Conservation (phyloP, 2,329 filamentous ascomycete species). For the Talaromyces sp. region DNA sequence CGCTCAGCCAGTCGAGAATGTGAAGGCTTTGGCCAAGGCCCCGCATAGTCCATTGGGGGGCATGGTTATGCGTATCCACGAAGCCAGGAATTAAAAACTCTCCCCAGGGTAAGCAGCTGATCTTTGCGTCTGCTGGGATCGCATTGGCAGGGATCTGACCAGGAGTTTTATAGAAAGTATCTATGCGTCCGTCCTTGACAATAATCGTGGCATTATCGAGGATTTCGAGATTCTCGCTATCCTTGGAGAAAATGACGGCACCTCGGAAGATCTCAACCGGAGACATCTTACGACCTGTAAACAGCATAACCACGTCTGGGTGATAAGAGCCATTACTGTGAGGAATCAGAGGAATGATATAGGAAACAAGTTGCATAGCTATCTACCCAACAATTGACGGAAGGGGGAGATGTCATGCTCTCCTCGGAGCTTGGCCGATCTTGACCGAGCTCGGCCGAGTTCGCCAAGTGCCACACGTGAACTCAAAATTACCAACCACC, state of each 20-base stretch:
- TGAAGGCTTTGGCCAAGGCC: no score
- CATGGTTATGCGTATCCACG: no score
- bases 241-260: not conserved
- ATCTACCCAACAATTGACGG: not conserved
- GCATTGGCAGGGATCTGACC: no score
- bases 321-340: not conserved
- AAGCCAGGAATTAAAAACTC: no score
- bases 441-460: not conserved
- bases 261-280: not conserved
- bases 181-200: no score
- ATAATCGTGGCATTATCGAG: slow-evolving; percentile 35
- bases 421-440: not conserved
- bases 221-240: slow-evolving; percentile 16
- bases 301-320: not conserved
- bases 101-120: no score
- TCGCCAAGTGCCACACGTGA: not conserved
- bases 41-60: no score
- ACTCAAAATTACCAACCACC: no score
- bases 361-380: not conserved
- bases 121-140: no score
- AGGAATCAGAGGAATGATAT: not conserved
- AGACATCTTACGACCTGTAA: not conserved
- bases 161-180: no score
- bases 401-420: not conserved
- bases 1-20: slow-evolving; percentile 55